Evolutionary conservation across 2,329 filamentous ascomycete genomes (phyloP), one percentile per base, ranked within the genome.

Genomic region (Cordyceps cicadae): DNA sequence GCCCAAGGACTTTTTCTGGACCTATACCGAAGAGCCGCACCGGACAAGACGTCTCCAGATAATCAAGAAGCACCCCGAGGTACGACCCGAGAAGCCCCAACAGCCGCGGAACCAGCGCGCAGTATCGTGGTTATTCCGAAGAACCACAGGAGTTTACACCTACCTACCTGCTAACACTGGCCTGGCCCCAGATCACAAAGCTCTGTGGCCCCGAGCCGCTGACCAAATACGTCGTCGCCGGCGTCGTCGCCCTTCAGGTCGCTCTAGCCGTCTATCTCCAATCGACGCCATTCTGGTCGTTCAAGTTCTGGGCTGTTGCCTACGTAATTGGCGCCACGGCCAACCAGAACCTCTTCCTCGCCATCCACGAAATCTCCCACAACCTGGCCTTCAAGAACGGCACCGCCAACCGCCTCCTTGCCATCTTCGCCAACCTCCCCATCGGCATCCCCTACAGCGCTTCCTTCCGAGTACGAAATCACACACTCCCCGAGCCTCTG

Each of bases 321-420:
- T 99, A 99, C 76, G 77, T 96, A 59, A 81, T 99, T 64, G 94
- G 94, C 61, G 94, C 94, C 34, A 97, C 94, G 0, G 87, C 93
- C 59, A 99, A 97, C 80, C 94, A 99, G 80, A 99, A 99, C 75
- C 84, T 97, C 55, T 99, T 99, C 79, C 86, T 99, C 48, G 92
- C 94, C 62, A 99, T 99, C 70, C 94, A 99, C 78, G 94, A 99
- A 77, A 97, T 99, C 73, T 96, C 91, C 17, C 94, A 99, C 78
- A 99, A 99, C 72, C 81, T 99, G 64, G 94, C 93, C 41, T 97
- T 97, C 81, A 86, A 85, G 66, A 92, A 86, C 29, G 82, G 90
- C 1, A 72, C 87, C 48, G 87, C 86, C 63, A 99, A 99, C 76
- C 82, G 94, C 21, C 71, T 96, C 57, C 82, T 97, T 65, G 94